Percentiles rank a stretch among this genome's conserved stretches.
These are phyloP conservation scores for Tolypocladium capitatum DNA, from an alignment of 2,329 filamentous ascomycete genomes.

Conservation along the genomic window DNA sequence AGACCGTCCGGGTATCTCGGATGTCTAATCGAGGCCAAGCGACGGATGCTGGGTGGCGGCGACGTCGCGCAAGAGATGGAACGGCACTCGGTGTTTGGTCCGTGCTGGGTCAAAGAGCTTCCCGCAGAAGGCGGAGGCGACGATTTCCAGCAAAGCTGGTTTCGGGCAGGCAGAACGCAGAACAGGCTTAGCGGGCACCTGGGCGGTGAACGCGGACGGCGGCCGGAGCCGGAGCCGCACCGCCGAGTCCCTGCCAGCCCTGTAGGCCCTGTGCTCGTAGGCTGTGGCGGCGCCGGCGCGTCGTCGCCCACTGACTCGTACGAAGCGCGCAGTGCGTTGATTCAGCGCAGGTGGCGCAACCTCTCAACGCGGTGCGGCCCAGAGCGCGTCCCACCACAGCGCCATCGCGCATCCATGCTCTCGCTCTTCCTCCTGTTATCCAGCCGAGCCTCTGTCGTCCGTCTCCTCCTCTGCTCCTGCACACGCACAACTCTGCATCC, in stretches of 20 bases:
- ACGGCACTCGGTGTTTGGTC: neutral
- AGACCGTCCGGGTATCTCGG: neutral
- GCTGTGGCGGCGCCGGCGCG: neutral
- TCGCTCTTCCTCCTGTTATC: too few relatives aligned
- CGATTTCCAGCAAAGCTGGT: slow-evolving; percentile 5
- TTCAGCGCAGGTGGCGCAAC: too few relatives aligned
- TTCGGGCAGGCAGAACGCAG: slow-evolving; percentile 9
- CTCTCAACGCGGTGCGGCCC: slow-evolving; percentile 16
- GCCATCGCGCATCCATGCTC: neutral
- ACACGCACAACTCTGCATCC: neutral
- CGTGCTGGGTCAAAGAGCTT: neutral
- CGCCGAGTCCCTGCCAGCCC: too few relatives aligned
- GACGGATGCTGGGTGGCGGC: neutral
- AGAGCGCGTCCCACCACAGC: slow-evolving; percentile 13
- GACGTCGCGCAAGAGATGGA: neutral
- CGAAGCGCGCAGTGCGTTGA: too few relatives aligned
- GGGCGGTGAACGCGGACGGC: slow-evolving; percentile 9
- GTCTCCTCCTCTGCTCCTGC: slow-evolving; percentile 1
- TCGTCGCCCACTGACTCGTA: neutral
- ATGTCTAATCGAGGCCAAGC: neutral
- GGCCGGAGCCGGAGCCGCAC: too few relatives aligned
- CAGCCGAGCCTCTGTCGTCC: too few relatives aligned
- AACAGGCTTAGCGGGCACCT: slow-evolving; percentile 1
- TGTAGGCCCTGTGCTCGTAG: too few relatives aligned
- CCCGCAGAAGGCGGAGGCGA: neutral